Base-by-base conservation (phyloP, 2,329 filamentous ascomycete species). In the Beauveria asiatica region DNA sequence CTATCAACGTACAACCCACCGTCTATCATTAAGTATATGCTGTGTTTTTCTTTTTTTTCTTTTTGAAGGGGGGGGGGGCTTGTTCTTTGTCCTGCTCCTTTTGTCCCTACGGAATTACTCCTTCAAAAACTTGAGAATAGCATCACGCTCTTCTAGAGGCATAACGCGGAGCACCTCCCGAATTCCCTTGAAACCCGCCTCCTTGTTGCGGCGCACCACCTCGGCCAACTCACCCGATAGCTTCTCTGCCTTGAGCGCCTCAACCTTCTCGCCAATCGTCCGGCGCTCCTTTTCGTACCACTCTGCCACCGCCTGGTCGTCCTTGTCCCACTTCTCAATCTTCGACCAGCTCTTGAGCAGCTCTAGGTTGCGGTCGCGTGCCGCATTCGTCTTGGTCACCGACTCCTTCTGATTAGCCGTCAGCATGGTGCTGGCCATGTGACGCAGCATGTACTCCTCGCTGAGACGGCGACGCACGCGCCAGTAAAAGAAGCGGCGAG, bases 401-500 rank as follows among this genome's bases (percentile, higher is more conserved):
- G 70, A 74, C 65, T 67, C 69, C 61, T 64, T 67, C 51, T 65
- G 62, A 8, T 65, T 64, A 37, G 63, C 50, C 51, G 70, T 59
- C 62, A 75, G 67, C 60, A 73, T 69, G 56, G 74, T 74, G 51
- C 77, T 70, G 5, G 78, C 80, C 83, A 99, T 90, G 76, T 91
- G 91, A 79, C 92, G 94, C 74, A 99, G 83, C 68, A 99, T 91
- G 75, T 95, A 90, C 78, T 99, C 94, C 79, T 99, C 94, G 76
- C 95, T 97, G 72, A 99, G 83, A 77, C 94, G 86, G 73, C 94
- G 89, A 75, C 95, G 92, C 64, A 97, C 87, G 76, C 94, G 93
- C 94, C 95, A 99, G 88, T 97, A 99, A 83, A 99, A 97, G 90
- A 94, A 97, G 71, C 93, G 88, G 65, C 94, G 88, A 10, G 93